A percentile compares a stretch with the other conserved stretches of the same genome.
Conservation (phyloP, 768 basidiomycete species). For the Wakefieldia striispora region DNA sequence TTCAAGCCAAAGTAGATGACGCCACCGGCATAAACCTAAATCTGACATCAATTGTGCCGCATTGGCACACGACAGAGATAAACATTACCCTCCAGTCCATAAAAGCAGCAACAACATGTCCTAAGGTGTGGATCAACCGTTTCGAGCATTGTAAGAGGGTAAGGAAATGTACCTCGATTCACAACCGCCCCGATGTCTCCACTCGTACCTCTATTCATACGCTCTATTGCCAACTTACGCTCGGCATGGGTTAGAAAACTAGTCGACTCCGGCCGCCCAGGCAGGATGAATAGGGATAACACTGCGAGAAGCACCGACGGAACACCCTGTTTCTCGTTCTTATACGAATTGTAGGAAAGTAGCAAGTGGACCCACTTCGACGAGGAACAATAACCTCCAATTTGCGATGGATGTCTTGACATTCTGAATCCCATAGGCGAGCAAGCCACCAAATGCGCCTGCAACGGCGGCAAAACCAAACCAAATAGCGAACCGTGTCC, state of each 20-base stretch:
- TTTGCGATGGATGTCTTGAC: conserved; percentile 36
- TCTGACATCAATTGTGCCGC: conserved; percentile 4
- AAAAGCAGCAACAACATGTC: conserved; percentile 42
- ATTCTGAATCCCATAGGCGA: conserved; percentile 52
- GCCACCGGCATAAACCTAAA: conserved; percentile 43
- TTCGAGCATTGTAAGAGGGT: background rate
- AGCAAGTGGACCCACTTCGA: conserved; percentile 17
- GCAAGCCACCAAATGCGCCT: conserved; percentile 55
- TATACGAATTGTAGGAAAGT: background rate
- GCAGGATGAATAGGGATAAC: conserved; percentile 29
- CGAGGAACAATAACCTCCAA: conserved; percentile 39
- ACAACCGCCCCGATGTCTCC: conserved; percentile 43
- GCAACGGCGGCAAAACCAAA: conserved; percentile 55
- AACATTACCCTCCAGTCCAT: conserved; percentile 42
- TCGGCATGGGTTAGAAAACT: conserved; percentile 32
- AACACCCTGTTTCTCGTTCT: conserved; percentile 44
- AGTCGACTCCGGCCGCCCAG: conserved; percentile 35
- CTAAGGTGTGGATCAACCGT: conserved; percentile 20
- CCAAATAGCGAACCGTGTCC: conserved; percentile 47
- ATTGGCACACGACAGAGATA: background rate
- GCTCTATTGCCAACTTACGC: conserved; percentile 32
- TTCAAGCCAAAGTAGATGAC: conserved; percentile 49
- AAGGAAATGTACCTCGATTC: conserved; percentile 33
- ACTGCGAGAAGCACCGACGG: conserved; percentile 41
- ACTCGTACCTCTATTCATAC: conserved; percentile 40